Conservation (phyloP, 257 asterid species). For the Solanum habrochaites region DNA sequence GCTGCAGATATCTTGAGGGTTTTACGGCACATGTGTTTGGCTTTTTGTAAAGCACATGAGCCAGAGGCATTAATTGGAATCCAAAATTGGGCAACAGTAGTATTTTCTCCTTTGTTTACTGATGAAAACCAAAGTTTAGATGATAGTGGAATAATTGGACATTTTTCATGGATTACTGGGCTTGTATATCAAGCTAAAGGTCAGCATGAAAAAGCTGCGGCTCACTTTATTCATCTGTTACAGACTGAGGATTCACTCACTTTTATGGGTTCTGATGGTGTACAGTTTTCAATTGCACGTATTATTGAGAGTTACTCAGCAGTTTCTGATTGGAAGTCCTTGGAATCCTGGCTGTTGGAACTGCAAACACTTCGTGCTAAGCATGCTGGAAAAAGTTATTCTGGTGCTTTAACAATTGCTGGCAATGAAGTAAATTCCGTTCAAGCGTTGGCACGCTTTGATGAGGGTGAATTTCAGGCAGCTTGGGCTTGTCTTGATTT, state of each 20-base stretch:
- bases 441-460: slow-evolving; percentile 91
- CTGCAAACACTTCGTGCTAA: slow-evolving; percentile 83
- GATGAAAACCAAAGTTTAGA: slow-evolving; percentile 41
- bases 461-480: slow-evolving; percentile 80
- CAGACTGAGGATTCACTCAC: slow-evolving; percentile 80
- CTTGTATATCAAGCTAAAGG: slow-evolving; percentile 86
- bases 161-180: slow-evolving; percentile 85
- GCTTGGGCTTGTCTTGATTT: slow-evolving; percentile 94
- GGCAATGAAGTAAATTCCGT: slow-evolving; percentile 87
- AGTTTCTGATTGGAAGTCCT: slow-evolving; percentile 90
- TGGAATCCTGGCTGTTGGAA: slow-evolving; percentile 92
- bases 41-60: slow-evolving; percentile 71
- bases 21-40: slow-evolving; percentile 51
- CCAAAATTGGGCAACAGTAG: slow-evolving; percentile 71
- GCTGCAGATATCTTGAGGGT: slow-evolving; percentile 65
- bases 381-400: slow-evolving; percentile 76
- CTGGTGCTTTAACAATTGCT: slow-evolving; percentile 93
- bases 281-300: slow-evolving; percentile 81
- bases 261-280: slow-evolving; percentile 81
- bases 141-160: slow-evolving; percentile 34
- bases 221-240: slow-evolving; percentile 71
- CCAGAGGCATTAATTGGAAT: slow-evolving; percentile 77
- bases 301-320: slow-evolving; percentile 75
- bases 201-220: slow-evolving; percentile 96
- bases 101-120: slow-evolving; percentile 59